Evolutionary conservation across 2,329 filamentous ascomycete genomes (phyloP), one percentile per base, ranked within the genome.

Genomic region (Aureobasidium subglaciale): DNA sequence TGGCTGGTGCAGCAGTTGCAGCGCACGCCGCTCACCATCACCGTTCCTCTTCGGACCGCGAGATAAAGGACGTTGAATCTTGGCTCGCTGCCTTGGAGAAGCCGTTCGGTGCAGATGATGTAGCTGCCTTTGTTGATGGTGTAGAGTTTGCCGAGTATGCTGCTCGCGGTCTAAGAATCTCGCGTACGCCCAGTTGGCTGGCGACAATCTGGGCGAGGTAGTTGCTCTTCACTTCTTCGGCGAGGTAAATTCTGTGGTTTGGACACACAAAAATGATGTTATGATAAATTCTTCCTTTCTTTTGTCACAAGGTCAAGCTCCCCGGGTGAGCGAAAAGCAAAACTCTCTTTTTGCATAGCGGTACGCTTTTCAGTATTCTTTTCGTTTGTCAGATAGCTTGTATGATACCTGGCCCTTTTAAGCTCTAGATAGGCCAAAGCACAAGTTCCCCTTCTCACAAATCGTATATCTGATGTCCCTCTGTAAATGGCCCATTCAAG

Each of bases 121-220:
- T 73, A 13, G 69, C 70, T 8, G 70, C 69, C 5, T 73, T 73
- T 57, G 68, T 70, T 11, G 69, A 70, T 37, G 70, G 70, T 7
- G 68, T 63, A 18, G 67, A 68, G 40, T 64, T 68, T 56, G 61
- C 64, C 13, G 64, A 69, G 20, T 71, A 65, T 64, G 64, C 64
- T 50, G 50, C 50, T 35, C 50, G 50, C 35, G 50, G 50, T 8
- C 35, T n/a, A 15, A 16, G 50, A 11, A 1, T 41, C 5, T 34
- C 27, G 4, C 25, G 50, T 3, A 34, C 37, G 5, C 25, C 29
- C 20, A 29, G 50, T n/a, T 54, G 50, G 50, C 13, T 54, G 15
- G 50, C 50, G 8, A 20, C 27, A 2, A 9, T 54, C 20, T 54
- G 50, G 50, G 27, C 48, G 2, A 24, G 48, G 4, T 52, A 13